phyloP scores from a whole-genome alignment of 1,139 yeast genomes.

The Suhomyces terraborum region DNA sequence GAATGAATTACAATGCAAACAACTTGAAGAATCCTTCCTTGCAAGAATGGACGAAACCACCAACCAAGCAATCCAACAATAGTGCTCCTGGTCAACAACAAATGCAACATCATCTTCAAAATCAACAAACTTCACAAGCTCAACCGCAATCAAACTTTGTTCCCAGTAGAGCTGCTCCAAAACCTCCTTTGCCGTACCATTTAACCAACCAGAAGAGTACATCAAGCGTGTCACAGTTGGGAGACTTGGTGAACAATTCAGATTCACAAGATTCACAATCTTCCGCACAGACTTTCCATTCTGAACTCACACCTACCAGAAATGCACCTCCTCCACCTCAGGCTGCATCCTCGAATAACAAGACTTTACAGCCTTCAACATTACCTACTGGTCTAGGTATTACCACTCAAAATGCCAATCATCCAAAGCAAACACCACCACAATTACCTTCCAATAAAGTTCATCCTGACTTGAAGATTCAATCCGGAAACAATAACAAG shows the following conservation, averaged over 20 bases:
- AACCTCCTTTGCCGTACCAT: slow-evolving; percentile 48
- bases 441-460: slow-evolving; percentile 30
- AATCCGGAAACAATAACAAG: slow-evolving; percentile 20
- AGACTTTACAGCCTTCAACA: slow-evolving; percentile 12
- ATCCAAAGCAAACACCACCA: slow-evolving; percentile 39
- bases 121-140: slow-evolving; percentile 1
- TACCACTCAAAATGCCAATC: slow-evolving; percentile 12
- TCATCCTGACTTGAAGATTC: slow-evolving; percentile 39
- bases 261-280: slow-evolving; percentile 10
- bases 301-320: slow-evolving; percentile 49
- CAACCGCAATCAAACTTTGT: slow-evolving; percentile 25
- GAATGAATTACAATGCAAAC: slow-evolving; percentile 10
- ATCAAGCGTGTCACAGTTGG: slow-evolving; percentile 37
- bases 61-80: slow-evolving; percentile 22
- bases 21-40: slow-evolving; percentile 16
- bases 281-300: background rate
- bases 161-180: slow-evolving; percentile 48
- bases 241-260: slow-evolving; percentile 34
- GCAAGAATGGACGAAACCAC: slow-evolving; percentile 48
- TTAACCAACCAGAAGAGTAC: slow-evolving; percentile 27
- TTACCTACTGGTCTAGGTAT: slow-evolving; percentile 29
- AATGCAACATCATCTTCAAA: slow-evolving; percentile 9
- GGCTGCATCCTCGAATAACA: background rate
- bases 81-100: slow-evolving; percentile 13
- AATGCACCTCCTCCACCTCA: slow-evolving; percentile 61